Conservation (phyloP, 2,329 filamentous ascomycete genomes). For the Paraphoma chrysanthemicola region DNA sequence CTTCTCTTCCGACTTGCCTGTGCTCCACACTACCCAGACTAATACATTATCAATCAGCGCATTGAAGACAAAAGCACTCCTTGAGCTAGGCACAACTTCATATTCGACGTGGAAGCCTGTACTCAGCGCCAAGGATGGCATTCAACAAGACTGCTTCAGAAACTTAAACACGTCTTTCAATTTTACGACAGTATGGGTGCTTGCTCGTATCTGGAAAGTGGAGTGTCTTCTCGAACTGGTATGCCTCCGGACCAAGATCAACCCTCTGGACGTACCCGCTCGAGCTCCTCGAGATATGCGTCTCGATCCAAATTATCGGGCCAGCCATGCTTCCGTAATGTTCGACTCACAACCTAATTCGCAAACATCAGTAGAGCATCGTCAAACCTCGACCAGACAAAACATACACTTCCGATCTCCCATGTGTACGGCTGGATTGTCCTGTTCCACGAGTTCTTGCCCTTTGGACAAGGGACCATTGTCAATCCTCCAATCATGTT, state of each 20-base stretch:
- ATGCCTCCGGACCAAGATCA: neutral
- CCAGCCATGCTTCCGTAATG: slow-evolving; percentile 5
- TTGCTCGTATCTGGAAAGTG: slow-evolving; percentile 1
- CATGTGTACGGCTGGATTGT: slow-evolving; percentile 3
- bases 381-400: slow-evolving; percentile 1
- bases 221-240: neutral
- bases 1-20: too few relatives aligned
- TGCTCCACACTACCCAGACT: too few relatives aligned
- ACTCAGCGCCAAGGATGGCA: too few relatives aligned
- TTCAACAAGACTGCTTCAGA: too few relatives aligned
- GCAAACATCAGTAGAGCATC: slow-evolving; percentile 2
- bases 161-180: neutral
- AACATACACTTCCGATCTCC: slow-evolving; percentile 4
- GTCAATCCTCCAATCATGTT: slow-evolving; percentile 1
- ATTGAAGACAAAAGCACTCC: too few relatives aligned
- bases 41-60: too few relatives aligned
- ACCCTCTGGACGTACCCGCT: slow-evolving; percentile 2
- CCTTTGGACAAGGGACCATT: slow-evolving; percentile 5
- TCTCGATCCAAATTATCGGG: slow-evolving; percentile 2
- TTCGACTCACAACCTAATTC: slow-evolving; percentile 2
- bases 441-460: slow-evolving; percentile 2
- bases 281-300: slow-evolving; percentile 2
- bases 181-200: neutral
- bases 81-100: too few relatives aligned
- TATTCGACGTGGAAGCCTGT: too few relatives aligned